A percentile compares a stretch with the other conserved stretches of the same genome.
Evolutionary conservation across 78 protist genomes (phyloP).

Genomic region (Dictyostelium intermedium): DNA sequence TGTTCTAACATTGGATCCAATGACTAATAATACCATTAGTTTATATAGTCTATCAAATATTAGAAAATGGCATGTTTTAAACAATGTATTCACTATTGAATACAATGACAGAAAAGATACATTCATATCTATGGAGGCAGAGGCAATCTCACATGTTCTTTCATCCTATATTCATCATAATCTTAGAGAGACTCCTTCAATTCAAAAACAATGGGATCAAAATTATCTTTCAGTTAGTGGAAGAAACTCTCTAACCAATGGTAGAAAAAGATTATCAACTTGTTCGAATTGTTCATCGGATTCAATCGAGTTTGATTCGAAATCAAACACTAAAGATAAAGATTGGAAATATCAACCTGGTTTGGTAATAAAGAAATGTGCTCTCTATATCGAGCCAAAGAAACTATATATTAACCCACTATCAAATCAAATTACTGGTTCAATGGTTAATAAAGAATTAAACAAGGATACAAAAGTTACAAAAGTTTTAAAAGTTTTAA

Average conservation of each 20-base stretch:
- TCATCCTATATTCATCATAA: slow-evolving; percentile 61
- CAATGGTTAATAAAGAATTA: slow-evolving; percentile 2
- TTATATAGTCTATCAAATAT: slow-evolving; percentile 43
- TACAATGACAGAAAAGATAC: slow-evolving; percentile 15
- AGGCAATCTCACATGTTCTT: slow-evolving; percentile 67
- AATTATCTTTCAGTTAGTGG: slow-evolving; percentile 35
- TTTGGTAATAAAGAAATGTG: slow-evolving; percentile 32
- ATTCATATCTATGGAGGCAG: slow-evolving; percentile 37
- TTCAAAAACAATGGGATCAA: slow-evolving; percentile 70
- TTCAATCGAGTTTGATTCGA: neutral
- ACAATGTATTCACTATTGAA: slow-evolving; percentile 47
- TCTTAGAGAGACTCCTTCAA: slow-evolving; percentile 25
- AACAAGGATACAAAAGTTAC: slow-evolving; percentile 66
- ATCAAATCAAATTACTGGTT: neutral
- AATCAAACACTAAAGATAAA: neutral
- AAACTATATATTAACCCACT: slow-evolving; percentile 23
- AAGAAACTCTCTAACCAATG: neutral
- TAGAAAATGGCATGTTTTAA: slow-evolving; percentile 62
- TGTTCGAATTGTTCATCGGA: slow-evolving; percentile 36
- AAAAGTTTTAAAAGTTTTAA: slow-evolving; percentile 50
- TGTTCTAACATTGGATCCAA: slow-evolving; percentile 25
- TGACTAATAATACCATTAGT: slow-evolving; percentile 11
- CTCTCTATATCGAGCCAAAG: slow-evolving; percentile 38
- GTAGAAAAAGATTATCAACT: slow-evolving; percentile 33
- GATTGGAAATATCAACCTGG: slow-evolving; percentile 13